Evolutionary conservation across 306 rosid species (phyloP), one percentile per base, ranked within the genome.

Genomic region (Arachis hypogaea): DNA sequence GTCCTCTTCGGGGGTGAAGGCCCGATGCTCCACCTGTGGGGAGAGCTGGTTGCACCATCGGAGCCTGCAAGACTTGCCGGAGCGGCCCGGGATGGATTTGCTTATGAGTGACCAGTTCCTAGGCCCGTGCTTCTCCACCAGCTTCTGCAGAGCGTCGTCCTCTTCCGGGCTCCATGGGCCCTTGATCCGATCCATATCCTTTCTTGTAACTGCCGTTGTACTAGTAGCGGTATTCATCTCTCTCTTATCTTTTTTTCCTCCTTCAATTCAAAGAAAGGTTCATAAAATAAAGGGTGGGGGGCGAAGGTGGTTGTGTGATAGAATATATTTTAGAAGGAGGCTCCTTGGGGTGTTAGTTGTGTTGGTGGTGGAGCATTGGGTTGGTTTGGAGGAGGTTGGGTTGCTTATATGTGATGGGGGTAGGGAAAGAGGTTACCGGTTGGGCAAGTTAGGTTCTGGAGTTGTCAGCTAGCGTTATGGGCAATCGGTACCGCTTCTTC

Each of bases 161-260:
- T 94, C 99, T 60, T 94, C 98, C 0, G 96, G 98, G 63, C 96
- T 90, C 99, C 99, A 94, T 3, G 98, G 98, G 5, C 99, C 99
- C 59, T 90, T 92, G 86, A 95, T 90, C 86, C 97, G 93, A 78
- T 92, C 99, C 93, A 92, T 90, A 7, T 89, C 91, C 42, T 69
- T 87, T 10, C 86, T 74, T 43, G 42, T 72, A 0, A 71, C 16
- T 2, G 83, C 74, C 71, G 87, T 33, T 33, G 38, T 33, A 33
- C 38, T 33, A 4, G 38, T 33, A 33, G 38, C 38, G 4, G 38
- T 44, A 57, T 60, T 77, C 63, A 79, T 71, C 2, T 58, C 11
- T 10, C 28, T 22, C 28, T 22, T 22, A 22, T 22, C 28, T 78
- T 3, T 36, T 30, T 7, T 38, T 30, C 40, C 16, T 33, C 7